Base-by-base conservation (phyloP, 257 asterid species). In the Ilex aquifolium region DNA sequence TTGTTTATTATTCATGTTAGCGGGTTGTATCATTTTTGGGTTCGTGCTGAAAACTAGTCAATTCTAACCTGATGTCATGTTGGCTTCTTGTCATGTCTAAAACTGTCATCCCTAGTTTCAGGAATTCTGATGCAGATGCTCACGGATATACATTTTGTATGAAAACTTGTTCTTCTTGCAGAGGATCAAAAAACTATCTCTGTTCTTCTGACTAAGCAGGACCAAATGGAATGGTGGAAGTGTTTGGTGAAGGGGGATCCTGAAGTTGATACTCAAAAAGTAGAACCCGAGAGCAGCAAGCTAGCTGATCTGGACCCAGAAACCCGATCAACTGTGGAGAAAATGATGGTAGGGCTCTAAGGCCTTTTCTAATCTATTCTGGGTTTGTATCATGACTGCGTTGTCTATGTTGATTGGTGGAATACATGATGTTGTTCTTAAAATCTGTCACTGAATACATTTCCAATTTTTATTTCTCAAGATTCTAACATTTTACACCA, bases 221-320 rank as follows among this genome's bases (percentile, higher is more conserved):
- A 90, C 70, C 94, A 91, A 74, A 88, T 91, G 95, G 90, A 88
- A 50, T 86, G 98, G 96, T 91, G 98, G 96, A 88, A 88, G 70
- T 86, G 69, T 70, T 49, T 86, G 74, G 90, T 86, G 70, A 84
- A 91, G 79, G 98, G 95, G 67, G 95, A 83, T 54, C 98, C 95
- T 3, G 95, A 84, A 71, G 61, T 91, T 32, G 94, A 91, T 76
- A 88, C 91, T 9, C 92, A 88, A 73, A 84, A 86, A 72, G 90
- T 77, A 48, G 96, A 86, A 78, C 98, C 96, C 16, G 98, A 86
- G 76, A 78, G 32, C 63, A 91, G 95, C 74, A 86, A 75, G 42
- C 66, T 88, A 10, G 65, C 89, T 39, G 96, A 88, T 72, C 69
- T 91, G 75, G 98, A 91, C 60, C 92, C 95, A 0, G 95, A 91